Conservation (phyloP, 495 filamentous ascomycete genomes). For the Lentithecium fluviatile region DNA sequence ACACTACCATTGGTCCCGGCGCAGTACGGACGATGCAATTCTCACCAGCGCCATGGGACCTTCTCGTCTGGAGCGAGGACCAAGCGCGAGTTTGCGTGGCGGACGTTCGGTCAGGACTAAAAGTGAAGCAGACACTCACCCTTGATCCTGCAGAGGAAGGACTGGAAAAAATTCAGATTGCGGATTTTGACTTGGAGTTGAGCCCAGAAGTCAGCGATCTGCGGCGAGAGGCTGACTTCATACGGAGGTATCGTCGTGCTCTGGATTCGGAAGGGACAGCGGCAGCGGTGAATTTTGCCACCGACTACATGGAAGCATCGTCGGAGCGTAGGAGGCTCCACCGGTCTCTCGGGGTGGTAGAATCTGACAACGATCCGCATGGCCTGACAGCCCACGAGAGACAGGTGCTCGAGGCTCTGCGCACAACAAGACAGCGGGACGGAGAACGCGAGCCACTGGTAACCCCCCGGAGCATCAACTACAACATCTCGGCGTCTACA, state of each 20-base stretch:
- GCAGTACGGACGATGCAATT: slow-evolving; percentile 91
- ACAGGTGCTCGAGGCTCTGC: slow-evolving; percentile 58
- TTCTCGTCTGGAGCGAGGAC: slow-evolving; percentile 91
- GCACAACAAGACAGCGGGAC: slow-evolving; percentile 42
- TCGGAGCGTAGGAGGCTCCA: slow-evolving; percentile 37
- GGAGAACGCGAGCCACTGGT: slow-evolving; percentile 33
- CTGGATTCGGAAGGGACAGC: slow-evolving; percentile 40
- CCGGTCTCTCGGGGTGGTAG: slow-evolving; percentile 34
- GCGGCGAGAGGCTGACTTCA: slow-evolving; percentile 42
- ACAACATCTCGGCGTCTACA: slow-evolving; percentile 41
- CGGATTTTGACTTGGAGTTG: slow-evolving; percentile 48
- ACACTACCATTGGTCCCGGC: slow-evolving; percentile 53
- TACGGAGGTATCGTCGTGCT: slow-evolving; percentile 44
- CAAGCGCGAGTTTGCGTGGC: slow-evolving; percentile 79
- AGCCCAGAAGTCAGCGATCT: slow-evolving; percentile 32
- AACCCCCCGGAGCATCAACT: slow-evolving; percentile 45
- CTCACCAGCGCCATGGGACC: slow-evolving; percentile 82
- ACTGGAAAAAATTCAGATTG: slow-evolving; percentile 45
- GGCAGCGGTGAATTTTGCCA: slow-evolving; percentile 43
- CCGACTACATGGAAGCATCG: slow-evolving; percentile 46
- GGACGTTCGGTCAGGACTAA: slow-evolving; percentile 75
- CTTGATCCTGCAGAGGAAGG: slow-evolving; percentile 58
- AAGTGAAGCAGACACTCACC: slow-evolving; percentile 69
- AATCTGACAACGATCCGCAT: slow-evolving; percentile 47
- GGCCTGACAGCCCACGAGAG: slow-evolving; percentile 58